These are phyloP conservation scores for Russula griseocarnosa DNA, from an alignment of 768 basidiomycete species.

Conservation along the genomic window DNA sequence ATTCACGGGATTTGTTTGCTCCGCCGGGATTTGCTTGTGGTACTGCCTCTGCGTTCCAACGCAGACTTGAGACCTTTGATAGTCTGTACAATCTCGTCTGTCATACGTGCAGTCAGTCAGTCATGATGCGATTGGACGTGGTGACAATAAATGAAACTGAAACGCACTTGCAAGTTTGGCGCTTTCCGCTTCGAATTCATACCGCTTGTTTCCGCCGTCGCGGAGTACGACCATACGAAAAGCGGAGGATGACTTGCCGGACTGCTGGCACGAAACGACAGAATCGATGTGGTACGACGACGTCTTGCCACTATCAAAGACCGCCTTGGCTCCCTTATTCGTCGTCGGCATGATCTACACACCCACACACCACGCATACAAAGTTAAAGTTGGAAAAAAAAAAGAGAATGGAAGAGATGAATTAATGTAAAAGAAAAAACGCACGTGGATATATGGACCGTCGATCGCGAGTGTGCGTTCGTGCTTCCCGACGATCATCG, in stretches of 20 bases:
- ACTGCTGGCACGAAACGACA: conserved; percentile 81
- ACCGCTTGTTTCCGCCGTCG: conserved; percentile 75
- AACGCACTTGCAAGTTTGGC: conserved; percentile 73
- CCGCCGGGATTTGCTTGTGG: conserved; percentile 52
- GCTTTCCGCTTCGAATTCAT: conserved; percentile 95
- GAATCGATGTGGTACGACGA: conserved; percentile 89
- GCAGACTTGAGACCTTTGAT: conserved; percentile 61
- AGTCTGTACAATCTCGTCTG: conserved; percentile 75
- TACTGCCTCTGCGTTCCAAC: conserved; percentile 60
- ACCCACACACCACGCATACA: conserved; percentile 8
- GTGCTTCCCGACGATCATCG: conserved; percentile 87
- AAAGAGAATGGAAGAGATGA: neutral
- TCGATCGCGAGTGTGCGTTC: conserved; percentile 92
- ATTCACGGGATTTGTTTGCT: conserved; percentile 45
- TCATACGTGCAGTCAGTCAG: neutral
- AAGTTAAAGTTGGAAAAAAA: neutral
- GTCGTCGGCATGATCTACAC: conserved; percentile 82
- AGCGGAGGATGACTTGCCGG: conserved; percentile 68
- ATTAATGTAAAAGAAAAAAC: conserved; percentile 27
- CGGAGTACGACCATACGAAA: conserved; percentile 87
- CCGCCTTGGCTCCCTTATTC: conserved; percentile 62
- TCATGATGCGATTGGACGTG: neutral
- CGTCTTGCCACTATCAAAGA: conserved; percentile 88
- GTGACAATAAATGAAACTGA: neutral
- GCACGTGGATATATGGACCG: conserved; percentile 86